Base-by-base conservation (phyloP, 768 basidiomycete species). In the Mycena latifolia region DNA sequence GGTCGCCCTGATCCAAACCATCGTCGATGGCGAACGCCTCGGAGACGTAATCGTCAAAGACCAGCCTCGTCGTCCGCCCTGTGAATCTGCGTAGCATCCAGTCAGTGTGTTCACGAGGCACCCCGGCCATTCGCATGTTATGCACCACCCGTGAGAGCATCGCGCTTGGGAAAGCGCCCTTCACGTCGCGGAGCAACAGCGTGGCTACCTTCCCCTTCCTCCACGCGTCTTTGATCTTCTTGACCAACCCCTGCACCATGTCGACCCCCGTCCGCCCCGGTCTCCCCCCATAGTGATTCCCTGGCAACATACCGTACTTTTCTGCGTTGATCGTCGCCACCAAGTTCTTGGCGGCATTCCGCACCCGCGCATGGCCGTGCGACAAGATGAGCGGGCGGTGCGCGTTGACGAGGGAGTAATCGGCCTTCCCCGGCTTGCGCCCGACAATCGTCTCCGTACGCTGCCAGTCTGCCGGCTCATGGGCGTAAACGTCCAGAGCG, bases 341-440 rank as follows among this genome's bases (percentile, higher is more conserved):
- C 29, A 61, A 53, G 18, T 70, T 67, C 3, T 69, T 53, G 9
- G 70, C 48, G 0, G 54, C 47, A 18, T 55, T 66, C 18, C 71
- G 54, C 2, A 66, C 5, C 24, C 62, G 56, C 8, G 56, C 69
- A 27, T 67, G 39, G 0, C 48, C 59, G 29, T 75, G 66, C 15
- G 76, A 58, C 2, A 81, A 73, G 0, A 74, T 71, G 7, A 81
- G 77, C 0, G 77, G 81, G 5, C 78, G 69, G 64, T 75, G 79
- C 5, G 79, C 75, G 25, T 75, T 76, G 3, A 78, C 72, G 0
- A 69, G 61, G 5, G 72, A 55, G 70, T 82, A 83, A 61, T 75
- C 73, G 0, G 70, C 55, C 60, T 77, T 76, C 4, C 79, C 79
- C 5, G 81, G 80, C 64, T 83, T 83, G 6, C 72, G 57, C 0